Base-by-base conservation (phyloP, 2,329 filamentous ascomycete genomes). In the Huntiella savannae region DNA sequence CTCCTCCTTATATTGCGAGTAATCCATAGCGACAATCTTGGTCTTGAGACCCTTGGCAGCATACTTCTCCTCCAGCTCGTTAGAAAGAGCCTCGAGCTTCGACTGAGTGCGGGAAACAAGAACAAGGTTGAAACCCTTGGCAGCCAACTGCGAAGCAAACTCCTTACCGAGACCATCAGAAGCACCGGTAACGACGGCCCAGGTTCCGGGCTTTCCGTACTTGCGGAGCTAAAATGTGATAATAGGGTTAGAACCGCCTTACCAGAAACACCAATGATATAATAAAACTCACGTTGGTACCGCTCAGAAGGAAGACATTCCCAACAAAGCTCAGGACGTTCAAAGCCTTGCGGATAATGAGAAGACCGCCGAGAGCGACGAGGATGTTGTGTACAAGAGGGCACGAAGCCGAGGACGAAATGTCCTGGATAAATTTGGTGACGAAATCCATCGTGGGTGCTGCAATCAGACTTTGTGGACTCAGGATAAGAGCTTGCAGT, bases 121-220 rank as follows among this genome's bases (percentile, higher is more conserved):
- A 52, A 98, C 68, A 55, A 96, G 70, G 64, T 95, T 96, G 75
- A 88, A 98, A 56, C 87, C 87, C 60, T 91, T 87, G 51, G 75
- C 69, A 17, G 91, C 87, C 48, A 98, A 78, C 61, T 96, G 86
- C 32, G 81, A 71, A 34, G 88, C 85, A 60, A 85, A 98, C 66
- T 98, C 91, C 65, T 94, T 96, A 59, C 91, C 91, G 52, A 98
- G 78, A 53, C 91, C 92, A 62, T 98, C 91, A 8, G 87, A 95
- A 44, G 88, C 91, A 52, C 91, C 91, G 19, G 91, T 98, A 36
- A 98, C 73, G 47, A 98, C 75, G 32, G 84, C 91, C 87, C 88
- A 98, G 49, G 81, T 87, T 51, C 88, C 88, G 57, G 85, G 84
- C 55, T 81, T 81, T 54, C 87, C 91, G 65, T 93, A 96, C 54